Percentiles rank a stretch among this genome's conserved stretches.
Evolutionary conservation across 2,329 filamentous ascomycete species (phyloP).

Genomic region (Pseudogymnoascus sp.): DNA sequence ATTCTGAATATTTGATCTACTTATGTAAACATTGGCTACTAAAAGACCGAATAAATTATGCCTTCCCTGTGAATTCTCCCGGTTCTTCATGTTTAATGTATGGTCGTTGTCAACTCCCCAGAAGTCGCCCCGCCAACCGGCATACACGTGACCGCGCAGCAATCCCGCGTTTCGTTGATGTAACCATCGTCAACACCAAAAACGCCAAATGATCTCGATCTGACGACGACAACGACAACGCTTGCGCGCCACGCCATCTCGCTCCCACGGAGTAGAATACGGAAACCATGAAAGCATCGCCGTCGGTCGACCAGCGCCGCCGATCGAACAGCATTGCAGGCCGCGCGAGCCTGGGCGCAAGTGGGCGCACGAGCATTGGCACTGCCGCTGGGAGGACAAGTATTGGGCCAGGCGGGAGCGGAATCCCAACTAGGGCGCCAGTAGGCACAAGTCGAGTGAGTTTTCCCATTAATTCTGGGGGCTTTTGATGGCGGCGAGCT

Average conservation of each 20-base stretch:
- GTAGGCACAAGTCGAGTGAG: not conserved
- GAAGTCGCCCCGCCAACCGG: slow-evolving; percentile 7
- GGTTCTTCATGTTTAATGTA: not conserved
- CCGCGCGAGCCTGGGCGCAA: not conserved
- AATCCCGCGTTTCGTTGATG: slow-evolving; percentile 7
- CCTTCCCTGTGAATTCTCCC: not conserved
- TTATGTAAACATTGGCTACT: not conserved
- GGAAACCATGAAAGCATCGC: not conserved
- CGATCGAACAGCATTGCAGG: not conserved
- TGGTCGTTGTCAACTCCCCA: not conserved
- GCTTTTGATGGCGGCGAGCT: not conserved
- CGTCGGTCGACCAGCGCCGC: not conserved
- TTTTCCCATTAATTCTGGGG: not conserved
- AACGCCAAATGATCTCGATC: not conserved
- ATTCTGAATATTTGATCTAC: not conserved
- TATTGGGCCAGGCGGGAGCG: not conserved
- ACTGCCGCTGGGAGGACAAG: not conserved
- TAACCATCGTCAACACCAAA: slow-evolving; percentile 8
- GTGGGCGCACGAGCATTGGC: not conserved
- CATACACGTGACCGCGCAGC: not conserved
- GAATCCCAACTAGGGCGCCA: not conserved
- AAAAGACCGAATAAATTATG: not conserved
- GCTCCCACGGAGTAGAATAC: not conserved
- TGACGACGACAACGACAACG: not conserved
- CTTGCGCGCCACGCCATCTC: not conserved